Conservation (phyloP, 345 rosid genomes). For the Linum tenue region DNA sequence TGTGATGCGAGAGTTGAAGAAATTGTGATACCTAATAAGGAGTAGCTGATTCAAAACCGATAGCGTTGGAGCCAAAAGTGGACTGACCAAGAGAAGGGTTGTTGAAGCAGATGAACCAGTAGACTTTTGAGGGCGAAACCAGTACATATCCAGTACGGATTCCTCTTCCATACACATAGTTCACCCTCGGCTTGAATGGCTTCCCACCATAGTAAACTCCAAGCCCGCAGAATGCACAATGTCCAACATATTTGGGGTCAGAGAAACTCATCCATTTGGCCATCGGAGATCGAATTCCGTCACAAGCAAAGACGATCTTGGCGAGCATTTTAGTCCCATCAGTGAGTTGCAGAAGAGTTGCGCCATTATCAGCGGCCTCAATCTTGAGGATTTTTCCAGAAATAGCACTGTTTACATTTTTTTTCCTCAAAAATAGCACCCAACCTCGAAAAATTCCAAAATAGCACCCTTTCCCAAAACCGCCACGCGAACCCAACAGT, state of each 20-base stretch:
- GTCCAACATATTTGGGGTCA: conserved; percentile 69
- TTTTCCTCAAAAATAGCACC: no score
- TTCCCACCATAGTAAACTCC: conserved; percentile 62
- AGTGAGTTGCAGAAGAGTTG: conserved; percentile 46
- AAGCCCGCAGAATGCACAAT: conserved; percentile 72
- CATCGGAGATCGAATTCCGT: conserved; percentile 64
- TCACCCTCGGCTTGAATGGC: conserved; percentile 54
- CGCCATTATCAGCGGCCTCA: conserved; percentile 27
- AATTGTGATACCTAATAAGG: neutral
- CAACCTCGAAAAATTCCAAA: no score
- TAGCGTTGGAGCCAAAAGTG: neutral
- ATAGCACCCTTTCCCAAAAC: no score
- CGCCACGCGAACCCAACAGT: no score
- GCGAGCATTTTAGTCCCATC: conserved; percentile 53
- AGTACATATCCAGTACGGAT: conserved; percentile 79
- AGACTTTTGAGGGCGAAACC: conserved; percentile 63
- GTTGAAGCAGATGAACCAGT: conserved; percentile 95
- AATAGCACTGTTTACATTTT: no score
- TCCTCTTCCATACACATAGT: conserved; percentile 72
- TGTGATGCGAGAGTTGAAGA: conserved; percentile 15
- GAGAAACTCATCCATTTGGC: conserved; percentile 90
- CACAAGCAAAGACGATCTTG: conserved; percentile 90
- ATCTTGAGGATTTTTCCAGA: no score
- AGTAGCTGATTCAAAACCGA: neutral
- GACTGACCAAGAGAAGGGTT: conserved; percentile 58